A percentile compares a stretch with the other conserved stretches of the same genome.
phyloP scores from a whole-genome alignment of 305 asterid genomes.

The Fraxinus dipetala region DNA sequence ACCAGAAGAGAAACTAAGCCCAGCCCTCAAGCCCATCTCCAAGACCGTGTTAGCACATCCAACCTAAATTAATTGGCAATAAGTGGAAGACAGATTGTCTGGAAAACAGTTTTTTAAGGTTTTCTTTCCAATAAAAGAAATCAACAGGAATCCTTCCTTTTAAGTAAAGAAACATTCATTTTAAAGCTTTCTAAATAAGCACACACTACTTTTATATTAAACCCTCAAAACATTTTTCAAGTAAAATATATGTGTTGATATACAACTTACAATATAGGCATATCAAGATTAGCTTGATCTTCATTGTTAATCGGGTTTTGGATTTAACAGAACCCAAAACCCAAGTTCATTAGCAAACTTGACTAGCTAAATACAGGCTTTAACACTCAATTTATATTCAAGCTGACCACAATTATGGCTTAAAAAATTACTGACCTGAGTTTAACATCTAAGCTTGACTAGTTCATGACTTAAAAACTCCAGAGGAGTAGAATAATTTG shows the following conservation, averaged over 20 bases:
- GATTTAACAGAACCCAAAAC: not conserved
- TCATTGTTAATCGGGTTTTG: not conserved
- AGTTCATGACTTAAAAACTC: not conserved
- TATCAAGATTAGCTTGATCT: not conserved
- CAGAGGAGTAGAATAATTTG: not conserved
- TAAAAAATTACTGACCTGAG: not conserved
- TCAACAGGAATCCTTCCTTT: not conserved
- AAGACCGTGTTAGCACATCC: not conserved
- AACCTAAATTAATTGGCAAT: not conserved
- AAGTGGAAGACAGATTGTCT: not conserved
- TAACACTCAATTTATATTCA: constrained; percentile 1
- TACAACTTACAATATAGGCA: not conserved
- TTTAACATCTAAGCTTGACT: not conserved
- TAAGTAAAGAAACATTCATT: not conserved
- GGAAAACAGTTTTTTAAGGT: not conserved
- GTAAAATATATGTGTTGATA: not conserved
- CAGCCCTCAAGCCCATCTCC: not conserved
- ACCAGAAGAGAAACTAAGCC: not conserved
- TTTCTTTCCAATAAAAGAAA: not conserved
- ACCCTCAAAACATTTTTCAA: not conserved
- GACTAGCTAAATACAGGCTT: not conserved
- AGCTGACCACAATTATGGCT: not conserved
- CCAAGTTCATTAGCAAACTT: not conserved
- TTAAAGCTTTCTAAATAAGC: not conserved
- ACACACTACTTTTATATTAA: not conserved